Percentiles rank a stretch among this genome's conserved stretches.
Conservation (phyloP, 495 filamentous ascomycete genomes). For the Xylaria palmicola region DNA sequence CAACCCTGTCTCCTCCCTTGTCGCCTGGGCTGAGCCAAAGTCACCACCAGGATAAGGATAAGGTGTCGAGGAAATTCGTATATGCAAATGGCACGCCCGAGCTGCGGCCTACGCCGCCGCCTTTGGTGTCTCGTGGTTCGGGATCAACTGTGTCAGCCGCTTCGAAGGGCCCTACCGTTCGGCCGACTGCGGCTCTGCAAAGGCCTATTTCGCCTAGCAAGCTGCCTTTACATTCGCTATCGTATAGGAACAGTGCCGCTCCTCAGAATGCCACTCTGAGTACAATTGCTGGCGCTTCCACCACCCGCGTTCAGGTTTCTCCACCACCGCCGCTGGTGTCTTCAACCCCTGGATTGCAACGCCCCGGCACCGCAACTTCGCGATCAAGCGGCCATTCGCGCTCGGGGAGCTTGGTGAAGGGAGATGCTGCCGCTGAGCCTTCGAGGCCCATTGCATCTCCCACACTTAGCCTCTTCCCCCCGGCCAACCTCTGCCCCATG, state of each 20-base stretch:
- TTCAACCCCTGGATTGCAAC: constrained; percentile 25
- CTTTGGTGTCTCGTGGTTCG: constrained; percentile 27
- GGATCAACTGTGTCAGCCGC: constrained; percentile 43
- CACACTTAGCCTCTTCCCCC: constrained; percentile 18
- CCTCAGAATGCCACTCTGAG: background rate
- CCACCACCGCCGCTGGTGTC: constrained; percentile 24
- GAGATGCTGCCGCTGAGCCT: constrained; percentile 15
- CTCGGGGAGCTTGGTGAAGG: constrained; percentile 26
- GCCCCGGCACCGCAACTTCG: constrained; percentile 20
- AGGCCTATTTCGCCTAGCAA: constrained; percentile 47
- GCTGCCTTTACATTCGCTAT: constrained; percentile 27
- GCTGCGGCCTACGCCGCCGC: constrained; percentile 33
- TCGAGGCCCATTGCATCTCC: constrained; percentile 17
- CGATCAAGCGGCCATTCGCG: constrained; percentile 29
- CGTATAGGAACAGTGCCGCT: constrained; percentile 22
- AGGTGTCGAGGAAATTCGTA: constrained; percentile 66
- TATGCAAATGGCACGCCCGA: constrained; percentile 62
- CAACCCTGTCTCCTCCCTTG: constrained; percentile 32
- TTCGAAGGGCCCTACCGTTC: constrained; percentile 34
- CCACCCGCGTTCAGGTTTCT: constrained; percentile 13
- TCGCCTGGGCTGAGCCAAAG: constrained; percentile 28
- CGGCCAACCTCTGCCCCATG: constrained; percentile 25
- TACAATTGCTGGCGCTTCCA: background rate
- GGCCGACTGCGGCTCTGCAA: constrained; percentile 25
- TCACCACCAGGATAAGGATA: too few species aligned